Percentiles rank a stretch among this genome's conserved stretches.
phyloP scores from a whole-genome alignment of 2,329 filamentous ascomycete genomes.

The Scolecobasidium constrictum region DNA sequence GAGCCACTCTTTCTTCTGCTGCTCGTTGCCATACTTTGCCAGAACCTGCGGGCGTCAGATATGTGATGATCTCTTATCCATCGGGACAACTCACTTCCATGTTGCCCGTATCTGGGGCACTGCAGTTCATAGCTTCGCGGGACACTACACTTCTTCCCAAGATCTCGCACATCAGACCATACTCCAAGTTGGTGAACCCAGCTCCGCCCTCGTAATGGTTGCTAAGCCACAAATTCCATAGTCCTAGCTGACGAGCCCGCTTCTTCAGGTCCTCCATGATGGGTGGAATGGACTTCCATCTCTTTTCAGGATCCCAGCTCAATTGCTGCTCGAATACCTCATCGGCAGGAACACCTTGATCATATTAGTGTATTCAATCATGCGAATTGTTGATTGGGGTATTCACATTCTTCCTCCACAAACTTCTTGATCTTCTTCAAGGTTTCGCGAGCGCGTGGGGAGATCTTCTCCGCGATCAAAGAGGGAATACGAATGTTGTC shows the following conservation, averaged over 20 bases:
- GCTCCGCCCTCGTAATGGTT: constrained; percentile 92
- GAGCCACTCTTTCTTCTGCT: constrained; percentile 77
- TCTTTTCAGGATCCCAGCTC: constrained; percentile 47
- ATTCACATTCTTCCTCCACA: constrained; percentile 74
- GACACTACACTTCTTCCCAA: constrained; percentile 77
- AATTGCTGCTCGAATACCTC: constrained; percentile 70
- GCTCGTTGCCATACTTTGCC: constrained; percentile 79
- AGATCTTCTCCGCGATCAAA: constrained; percentile 1
- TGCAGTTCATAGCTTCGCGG: constrained; percentile 66
- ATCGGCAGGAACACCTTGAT: constrained; percentile 50
- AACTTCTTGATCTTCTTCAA: constrained; percentile 68
- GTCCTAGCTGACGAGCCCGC: constrained; percentile 68
- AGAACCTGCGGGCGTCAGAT: constrained; percentile 44
- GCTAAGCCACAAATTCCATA: constrained; percentile 98
- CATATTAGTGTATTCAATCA: not conserved
- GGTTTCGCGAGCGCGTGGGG: constrained; percentile 3
- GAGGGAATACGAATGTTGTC: constrained; percentile 2
- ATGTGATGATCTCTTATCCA: not conserved
- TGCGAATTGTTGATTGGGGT: not conserved
- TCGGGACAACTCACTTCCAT: constrained; percentile 58
- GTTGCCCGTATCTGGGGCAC: constrained; percentile 86
- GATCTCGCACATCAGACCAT: constrained; percentile 94
- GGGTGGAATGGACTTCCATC: constrained; percentile 70
- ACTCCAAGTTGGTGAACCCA: constrained; percentile 91
- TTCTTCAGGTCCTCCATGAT: constrained; percentile 84